These are phyloP conservation scores for Annulohypoxylon truncatum DNA, from an alignment of 2,329 filamentous ascomycete genomes.

Conservation along the genomic window DNA sequence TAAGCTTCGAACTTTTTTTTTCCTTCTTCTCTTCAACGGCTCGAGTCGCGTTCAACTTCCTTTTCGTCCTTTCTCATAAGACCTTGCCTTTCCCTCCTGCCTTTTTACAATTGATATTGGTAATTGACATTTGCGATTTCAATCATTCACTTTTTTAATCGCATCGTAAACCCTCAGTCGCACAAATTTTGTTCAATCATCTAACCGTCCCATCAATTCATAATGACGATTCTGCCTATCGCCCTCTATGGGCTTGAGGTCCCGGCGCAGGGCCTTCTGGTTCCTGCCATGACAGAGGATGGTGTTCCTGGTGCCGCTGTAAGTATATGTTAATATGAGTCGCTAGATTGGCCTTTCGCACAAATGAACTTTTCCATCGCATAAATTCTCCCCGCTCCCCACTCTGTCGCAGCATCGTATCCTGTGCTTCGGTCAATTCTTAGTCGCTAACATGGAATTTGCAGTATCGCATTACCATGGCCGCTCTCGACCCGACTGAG, in stretches of 20 bases:
- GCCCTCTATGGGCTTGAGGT: slow-evolving; percentile 94
- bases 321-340: slow-evolving; percentile 53
- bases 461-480: slow-evolving; percentile 98
- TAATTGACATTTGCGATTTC: slow-evolving; percentile 2
- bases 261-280: slow-evolving; percentile 83
- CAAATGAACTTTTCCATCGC: slow-evolving; percentile 1
- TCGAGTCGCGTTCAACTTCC: slow-evolving; percentile 32
- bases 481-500: slow-evolving; percentile 91
- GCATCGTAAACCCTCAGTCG: slow-evolving; percentile 3
- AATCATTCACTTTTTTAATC: slow-evolving; percentile 5
- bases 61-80: slow-evolving; percentile 27
- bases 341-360: neutral
- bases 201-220: slow-evolving; percentile 30
- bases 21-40: slow-evolving; percentile 26
- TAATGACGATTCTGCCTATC: slow-evolving; percentile 72
- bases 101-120: slow-evolving; percentile 14
- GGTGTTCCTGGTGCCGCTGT: slow-evolving; percentile 79
- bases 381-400: neutral
- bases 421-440: neutral
- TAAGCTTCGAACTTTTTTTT: slow-evolving; percentile 36
- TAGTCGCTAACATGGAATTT: slow-evolving; percentile 46
- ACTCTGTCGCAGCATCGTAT: neutral
- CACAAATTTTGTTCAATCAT: slow-evolving; percentile 18
- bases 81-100: neutral
- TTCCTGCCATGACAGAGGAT: slow-evolving; percentile 77